Evolutionary conservation across 2,329 filamentous ascomycete genomes (phyloP).

Genomic region (Cordyceps militaris): DNA sequence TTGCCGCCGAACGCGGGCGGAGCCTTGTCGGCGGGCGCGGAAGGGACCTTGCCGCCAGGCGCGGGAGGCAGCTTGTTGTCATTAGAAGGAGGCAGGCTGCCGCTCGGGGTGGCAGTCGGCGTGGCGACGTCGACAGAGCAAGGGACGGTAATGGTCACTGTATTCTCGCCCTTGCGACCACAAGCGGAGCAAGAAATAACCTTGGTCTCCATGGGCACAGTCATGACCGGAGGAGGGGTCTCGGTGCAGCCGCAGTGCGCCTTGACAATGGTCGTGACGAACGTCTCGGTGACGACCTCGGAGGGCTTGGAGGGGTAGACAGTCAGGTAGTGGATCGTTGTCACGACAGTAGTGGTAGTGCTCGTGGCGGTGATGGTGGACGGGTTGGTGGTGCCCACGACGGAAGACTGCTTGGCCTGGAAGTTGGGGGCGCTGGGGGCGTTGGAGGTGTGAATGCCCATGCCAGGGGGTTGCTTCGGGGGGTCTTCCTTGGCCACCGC

Average conservation of each 20-base stretch:
- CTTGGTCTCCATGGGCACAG: slow-evolving; percentile 8
- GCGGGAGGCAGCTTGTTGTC: background rate
- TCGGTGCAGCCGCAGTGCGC: slow-evolving; percentile 11
- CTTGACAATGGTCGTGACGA: slow-evolving; percentile 8
- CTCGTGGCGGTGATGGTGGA: background rate
- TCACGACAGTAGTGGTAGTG: slow-evolving; percentile 8
- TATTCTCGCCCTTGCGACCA: background rate
- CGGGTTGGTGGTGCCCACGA: background rate
- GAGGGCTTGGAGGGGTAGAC: slow-evolving; percentile 1
- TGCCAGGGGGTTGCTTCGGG: slow-evolving; percentile 28
- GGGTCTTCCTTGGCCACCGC: slow-evolving; percentile 23
- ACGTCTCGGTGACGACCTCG: background rate
- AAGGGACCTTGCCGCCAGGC: too few relatives aligned
- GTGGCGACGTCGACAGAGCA: background rate
- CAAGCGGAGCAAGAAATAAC: slow-evolving; percentile 7
- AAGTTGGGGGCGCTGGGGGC: background rate
- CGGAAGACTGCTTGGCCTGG: background rate
- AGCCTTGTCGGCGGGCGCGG: background rate
- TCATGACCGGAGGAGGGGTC: background rate
- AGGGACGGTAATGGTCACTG: slow-evolving; percentile 7
- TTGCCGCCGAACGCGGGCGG: background rate
- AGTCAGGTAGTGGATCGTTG: slow-evolving; percentile 11
- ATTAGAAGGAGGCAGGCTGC: background rate
- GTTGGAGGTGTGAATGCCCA: slow-evolving; percentile 15
- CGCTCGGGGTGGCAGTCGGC: background rate